These are phyloP conservation scores for Neocatenulostroma microsporum DNA, from an alignment of 2,329 filamentous ascomycete species.

Conservation along the genomic window DNA sequence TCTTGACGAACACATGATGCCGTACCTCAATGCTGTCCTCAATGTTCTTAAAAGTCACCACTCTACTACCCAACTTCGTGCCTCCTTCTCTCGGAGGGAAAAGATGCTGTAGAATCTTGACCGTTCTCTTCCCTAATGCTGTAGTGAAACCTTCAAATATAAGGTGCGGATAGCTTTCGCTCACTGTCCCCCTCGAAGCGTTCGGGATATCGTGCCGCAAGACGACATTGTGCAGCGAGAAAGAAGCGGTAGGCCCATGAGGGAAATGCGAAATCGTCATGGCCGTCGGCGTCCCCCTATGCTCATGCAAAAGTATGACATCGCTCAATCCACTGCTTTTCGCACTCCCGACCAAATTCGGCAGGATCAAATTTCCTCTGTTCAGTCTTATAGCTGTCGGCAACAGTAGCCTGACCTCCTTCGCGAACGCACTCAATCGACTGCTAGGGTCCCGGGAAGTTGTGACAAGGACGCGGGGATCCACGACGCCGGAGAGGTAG, in stretches of 20 bases:
- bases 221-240: constrained; percentile 87
- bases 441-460: constrained; percentile 84
- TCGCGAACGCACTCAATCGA: constrained; percentile 79
- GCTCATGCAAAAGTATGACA: constrained; percentile 81
- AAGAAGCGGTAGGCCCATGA: constrained; percentile 79
- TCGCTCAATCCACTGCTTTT: constrained; percentile 75
- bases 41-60: constrained; percentile 91
- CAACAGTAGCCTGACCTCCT: constrained; percentile 76
- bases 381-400: constrained; percentile 85
- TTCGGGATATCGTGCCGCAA: constrained; percentile 89
- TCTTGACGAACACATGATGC: constrained; percentile 90
- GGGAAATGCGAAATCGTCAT: constrained; percentile 81
- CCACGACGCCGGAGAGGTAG: constrained; percentile 81
- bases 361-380: constrained; percentile 79
- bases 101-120: constrained; percentile 85
- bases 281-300: constrained; percentile 84
- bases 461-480: constrained; percentile 81
- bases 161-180: constrained; percentile 85
- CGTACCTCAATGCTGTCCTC: constrained; percentile 83
- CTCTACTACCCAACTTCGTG: constrained; percentile 75
- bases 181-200: constrained; percentile 75
- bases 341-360: constrained; percentile 75
- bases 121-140: constrained; percentile 69
- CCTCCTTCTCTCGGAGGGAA: constrained; percentile 70
- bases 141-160: constrained; percentile 93